These are phyloP conservation scores for Silene coronaria DNA, from an alignment of 179 eudicot species.

Conservation along the genomic window DNA sequence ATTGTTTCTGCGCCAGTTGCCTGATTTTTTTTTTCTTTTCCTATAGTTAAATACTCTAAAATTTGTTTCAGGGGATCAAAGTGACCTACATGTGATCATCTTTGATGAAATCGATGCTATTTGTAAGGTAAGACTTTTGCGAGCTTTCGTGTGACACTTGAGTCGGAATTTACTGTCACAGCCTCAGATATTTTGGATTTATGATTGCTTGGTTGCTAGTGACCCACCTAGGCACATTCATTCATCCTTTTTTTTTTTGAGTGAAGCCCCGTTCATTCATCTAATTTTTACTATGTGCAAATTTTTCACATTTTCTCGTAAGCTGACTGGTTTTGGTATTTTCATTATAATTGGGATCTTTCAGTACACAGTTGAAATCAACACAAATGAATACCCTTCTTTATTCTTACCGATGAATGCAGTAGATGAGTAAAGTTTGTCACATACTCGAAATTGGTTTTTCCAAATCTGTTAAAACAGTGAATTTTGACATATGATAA, in stretches of 20 bases:
- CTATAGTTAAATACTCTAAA: not conserved
- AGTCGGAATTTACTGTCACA: not conserved
- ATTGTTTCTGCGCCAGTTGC: not conserved
- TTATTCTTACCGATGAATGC: no score
- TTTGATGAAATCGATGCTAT: constrained; percentile 98
- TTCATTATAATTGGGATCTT: no score
- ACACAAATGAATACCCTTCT: no score
- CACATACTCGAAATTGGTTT: not conserved
- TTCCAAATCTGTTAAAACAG: not conserved
- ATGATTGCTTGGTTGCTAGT: not conserved
- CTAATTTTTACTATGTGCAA: not conserved
- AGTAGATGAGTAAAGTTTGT: no score
- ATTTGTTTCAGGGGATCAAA: constrained; percentile 71
- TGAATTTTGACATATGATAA: not conserved
- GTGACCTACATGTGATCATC: constrained; percentile 93
- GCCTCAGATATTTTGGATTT: not conserved
- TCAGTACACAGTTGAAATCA: no score
- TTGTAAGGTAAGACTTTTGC: constrained; percentile 61
- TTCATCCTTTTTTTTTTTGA: no score
- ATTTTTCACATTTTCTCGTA: not conserved
- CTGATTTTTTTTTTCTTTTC: not conserved
- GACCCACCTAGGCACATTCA: not conserved
- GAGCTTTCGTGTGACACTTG: not conserved
- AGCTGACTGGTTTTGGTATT: not conserved
- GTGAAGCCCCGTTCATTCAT: no score